These are phyloP conservation scores for Mrakia gelida DNA, from an alignment of 768 basidiomycete genomes.

Conservation along the genomic window DNA sequence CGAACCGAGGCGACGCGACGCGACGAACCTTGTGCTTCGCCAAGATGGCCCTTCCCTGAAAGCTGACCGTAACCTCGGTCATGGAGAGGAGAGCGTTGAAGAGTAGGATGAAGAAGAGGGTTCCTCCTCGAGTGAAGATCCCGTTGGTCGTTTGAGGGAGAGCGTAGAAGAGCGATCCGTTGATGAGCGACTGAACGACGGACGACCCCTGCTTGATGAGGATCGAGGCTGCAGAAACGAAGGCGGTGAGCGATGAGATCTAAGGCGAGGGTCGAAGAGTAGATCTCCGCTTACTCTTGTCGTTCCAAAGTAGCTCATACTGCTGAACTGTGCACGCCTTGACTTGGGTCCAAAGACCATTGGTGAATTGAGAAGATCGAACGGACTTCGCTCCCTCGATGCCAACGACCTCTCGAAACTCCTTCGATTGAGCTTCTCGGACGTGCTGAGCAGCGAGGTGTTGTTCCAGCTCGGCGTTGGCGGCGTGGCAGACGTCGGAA, in stretches of 20 bases:
- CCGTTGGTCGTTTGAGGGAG: constrained; percentile 69
- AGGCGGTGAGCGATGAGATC: neutral
- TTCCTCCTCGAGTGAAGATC: constrained; percentile 79
- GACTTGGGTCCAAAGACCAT: constrained; percentile 71
- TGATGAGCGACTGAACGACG: constrained; percentile 57
- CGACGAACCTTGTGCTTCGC: constrained; percentile 44
- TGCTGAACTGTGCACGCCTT: constrained; percentile 65
- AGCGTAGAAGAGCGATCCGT: constrained; percentile 70
- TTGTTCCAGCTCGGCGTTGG: constrained; percentile 53
- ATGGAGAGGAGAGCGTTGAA: constrained; percentile 35
- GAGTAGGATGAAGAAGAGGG: constrained; percentile 57
- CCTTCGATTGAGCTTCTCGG: constrained; percentile 59
- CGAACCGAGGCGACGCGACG: no score
- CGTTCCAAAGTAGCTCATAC: constrained; percentile 64
- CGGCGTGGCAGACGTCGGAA: constrained; percentile 51
- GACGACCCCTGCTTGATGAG: constrained; percentile 47
- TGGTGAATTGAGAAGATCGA: constrained; percentile 47
- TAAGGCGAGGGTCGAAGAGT: neutral
- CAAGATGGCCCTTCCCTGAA: constrained; percentile 63
- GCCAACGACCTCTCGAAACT: constrained; percentile 69
- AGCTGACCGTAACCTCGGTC: constrained; percentile 41
- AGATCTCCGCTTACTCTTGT: constrained; percentile 49
- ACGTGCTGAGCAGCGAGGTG: constrained; percentile 53
- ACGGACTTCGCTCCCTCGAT: constrained; percentile 62
- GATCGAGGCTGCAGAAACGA: constrained; percentile 44